Base-by-base conservation (phyloP, 768 basidiomycete species). In the Auriculariales sp. region DNA sequence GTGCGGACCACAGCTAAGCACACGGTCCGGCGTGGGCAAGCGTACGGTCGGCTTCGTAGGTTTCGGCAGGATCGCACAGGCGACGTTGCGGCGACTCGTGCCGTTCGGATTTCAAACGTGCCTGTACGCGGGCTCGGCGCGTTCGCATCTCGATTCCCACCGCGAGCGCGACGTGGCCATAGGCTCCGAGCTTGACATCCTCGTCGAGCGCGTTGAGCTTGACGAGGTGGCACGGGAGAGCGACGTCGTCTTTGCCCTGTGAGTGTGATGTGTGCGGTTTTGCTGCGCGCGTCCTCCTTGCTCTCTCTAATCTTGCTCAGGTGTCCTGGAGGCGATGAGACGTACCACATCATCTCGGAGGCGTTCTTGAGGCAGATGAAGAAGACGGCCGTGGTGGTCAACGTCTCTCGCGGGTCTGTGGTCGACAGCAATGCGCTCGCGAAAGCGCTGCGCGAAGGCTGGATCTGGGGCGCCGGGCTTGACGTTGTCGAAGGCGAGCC, bases 11-110 rank as follows among this genome's bases (percentile, higher is more conserved):
- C 88, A 91, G 60, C 65, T 61, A 22, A 48, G 54, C 64, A 64
- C 79, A 15, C 33, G 39, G 3, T 49, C 48, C 2, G 56, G 68
- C 14, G 68, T 74, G 5, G 25, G 34, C 2, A 72, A 61, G 6
- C 78, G 81, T 35, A 93, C 81, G 1, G 77, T 81, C 2, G 92
- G 90, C 1, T 95, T 98, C 67, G 70, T 98, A 28, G 95, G 95
- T 11, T 97, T 98, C 57, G 94, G 94, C 4, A 79, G 94, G 24
- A 98, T 98, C 56, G 79, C 91, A 0, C 88, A 44, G 57, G 83
- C 83, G 19, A 85, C 83, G 0, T 74, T 94, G 34, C 64, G 73
- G 2, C 79, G 94, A 3, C 74, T 97, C 31, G 66, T 85, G 9
- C 78, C 86, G 1, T 97, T 97, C 60, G 90, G 84, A 24, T 71